Conservation (phyloP, 176 grass and related monocot genomes). For the Triticum turgidum region DNA sequence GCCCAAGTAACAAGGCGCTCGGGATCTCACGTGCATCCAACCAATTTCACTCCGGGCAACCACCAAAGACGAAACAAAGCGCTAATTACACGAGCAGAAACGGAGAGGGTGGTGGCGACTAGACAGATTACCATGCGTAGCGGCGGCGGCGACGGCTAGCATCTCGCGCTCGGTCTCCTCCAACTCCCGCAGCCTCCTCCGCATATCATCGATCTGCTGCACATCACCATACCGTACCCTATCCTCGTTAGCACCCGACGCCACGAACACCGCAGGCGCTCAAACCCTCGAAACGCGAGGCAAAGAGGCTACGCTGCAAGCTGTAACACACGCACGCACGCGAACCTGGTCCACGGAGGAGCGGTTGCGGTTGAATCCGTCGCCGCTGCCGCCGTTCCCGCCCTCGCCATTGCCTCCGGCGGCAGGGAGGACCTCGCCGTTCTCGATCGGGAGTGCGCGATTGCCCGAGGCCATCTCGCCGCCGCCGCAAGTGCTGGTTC, state of each 20-base stretch:
- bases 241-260: background rate
- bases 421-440: background rate
- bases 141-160: background rate
- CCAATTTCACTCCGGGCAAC: background rate
- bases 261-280: background rate
- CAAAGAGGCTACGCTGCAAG: background rate
- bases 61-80: background rate
- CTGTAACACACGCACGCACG: background rate
- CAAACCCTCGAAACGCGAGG: constrained; percentile 4
- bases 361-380: background rate
- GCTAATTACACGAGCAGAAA: background rate
- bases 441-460: background rate
- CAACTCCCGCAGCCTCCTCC: constrained; percentile 32
- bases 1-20: background rate
- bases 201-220: constrained; percentile 41
- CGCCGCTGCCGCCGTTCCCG: background rate
- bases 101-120: background rate
- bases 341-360: constrained; percentile 26
- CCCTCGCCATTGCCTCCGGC: background rate
- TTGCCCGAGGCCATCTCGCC: constrained; percentile 12
- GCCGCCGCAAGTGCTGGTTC: constrained; percentile 15
- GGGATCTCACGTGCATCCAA: background rate
- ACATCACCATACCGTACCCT: constrained; percentile 7
- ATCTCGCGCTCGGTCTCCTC: constrained; percentile 32
- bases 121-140: constrained; percentile 30